These are phyloP conservation scores for Fusarium piperis DNA, from an alignment of 2,329 filamentous ascomycete genomes.

Conservation along the genomic window DNA sequence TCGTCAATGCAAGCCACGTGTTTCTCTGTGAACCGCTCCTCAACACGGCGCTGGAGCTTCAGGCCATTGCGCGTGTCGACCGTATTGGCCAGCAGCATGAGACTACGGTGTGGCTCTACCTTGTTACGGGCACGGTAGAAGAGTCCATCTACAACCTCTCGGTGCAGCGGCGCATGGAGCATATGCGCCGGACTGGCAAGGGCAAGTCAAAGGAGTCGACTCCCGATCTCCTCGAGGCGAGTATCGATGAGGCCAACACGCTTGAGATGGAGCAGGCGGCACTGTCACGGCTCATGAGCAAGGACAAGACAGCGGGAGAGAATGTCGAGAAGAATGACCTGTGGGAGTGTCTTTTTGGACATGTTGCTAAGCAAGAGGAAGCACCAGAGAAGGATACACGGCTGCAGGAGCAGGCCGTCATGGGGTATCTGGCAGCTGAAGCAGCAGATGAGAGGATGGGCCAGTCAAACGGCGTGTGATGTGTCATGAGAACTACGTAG, in stretches of 20 bases:
- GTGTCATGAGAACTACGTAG: background rate
- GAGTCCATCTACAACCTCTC: constrained; percentile 91
- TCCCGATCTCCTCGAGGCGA: constrained; percentile 64
- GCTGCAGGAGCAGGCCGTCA: constrained; percentile 48
- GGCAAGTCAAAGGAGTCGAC: constrained; percentile 53
- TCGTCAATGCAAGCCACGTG: constrained; percentile 93
- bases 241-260: constrained; percentile 85
- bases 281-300: constrained; percentile 75
- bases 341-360: constrained; percentile 89
- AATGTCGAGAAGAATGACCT: constrained; percentile 80
- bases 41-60: constrained; percentile 92
- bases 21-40: constrained; percentile 94
- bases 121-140: constrained; percentile 91
- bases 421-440: constrained; percentile 56
- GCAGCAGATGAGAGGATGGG: constrained; percentile 52
- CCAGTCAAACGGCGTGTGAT: constrained; percentile 3
- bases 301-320: constrained; percentile 78
- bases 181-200: constrained; percentile 65
- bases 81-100: constrained; percentile 89
- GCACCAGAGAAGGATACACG: constrained; percentile 38
- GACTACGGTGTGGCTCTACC: constrained; percentile 95
- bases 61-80: constrained; percentile 94
- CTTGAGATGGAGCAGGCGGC: constrained; percentile 80
- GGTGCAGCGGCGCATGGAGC: constrained; percentile 78
- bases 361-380: constrained; percentile 50